A percentile compares a stretch with the other conserved stretches of the same genome.
Evolutionary conservation across 768 basidiomycete genomes (phyloP).

Genomic region (Phanerodontia chrysosporium): DNA sequence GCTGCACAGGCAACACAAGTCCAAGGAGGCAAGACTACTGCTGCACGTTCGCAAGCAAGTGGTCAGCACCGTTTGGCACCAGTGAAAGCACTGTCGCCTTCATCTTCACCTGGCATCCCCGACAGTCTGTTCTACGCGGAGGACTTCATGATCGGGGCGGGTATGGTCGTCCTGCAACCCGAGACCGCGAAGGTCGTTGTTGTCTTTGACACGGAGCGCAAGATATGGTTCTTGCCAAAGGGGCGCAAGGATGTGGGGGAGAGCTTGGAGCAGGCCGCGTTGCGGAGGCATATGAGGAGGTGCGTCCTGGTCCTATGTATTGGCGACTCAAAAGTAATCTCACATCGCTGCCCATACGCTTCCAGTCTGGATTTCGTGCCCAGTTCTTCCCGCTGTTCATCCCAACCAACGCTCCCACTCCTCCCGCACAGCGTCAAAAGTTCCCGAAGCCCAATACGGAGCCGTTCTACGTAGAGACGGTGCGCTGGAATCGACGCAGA

Average conservation of each 20-base stretch:
- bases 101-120: slow-evolving; percentile 40
- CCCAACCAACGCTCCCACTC: slow-evolving; percentile 37
- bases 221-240: slow-evolving; percentile 53
- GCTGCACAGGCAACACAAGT: too few species aligned
- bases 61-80: too few species aligned
- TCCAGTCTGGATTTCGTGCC: slow-evolving; percentile 47
- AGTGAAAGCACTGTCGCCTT: slow-evolving; percentile 1
- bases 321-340: too few species aligned
- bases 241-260: slow-evolving; percentile 68
- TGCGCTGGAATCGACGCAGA: slow-evolving; percentile 19
- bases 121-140: slow-evolving; percentile 42
- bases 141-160: slow-evolving; percentile 57
- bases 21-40: too few species aligned
- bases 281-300: slow-evolving; percentile 72
- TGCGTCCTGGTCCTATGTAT: slow-evolving; percentile 20
- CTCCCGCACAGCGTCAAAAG: slow-evolving; percentile 23
- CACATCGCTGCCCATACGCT: too few species aligned
- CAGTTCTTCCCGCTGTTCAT: slow-evolving; percentile 43
- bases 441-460: slow-evolving; percentile 30
- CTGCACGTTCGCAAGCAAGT: too few species aligned
- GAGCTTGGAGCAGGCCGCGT: slow-evolving; percentile 51
- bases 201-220: slow-evolving; percentile 35
- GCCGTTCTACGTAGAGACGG: slow-evolving; percentile 39
- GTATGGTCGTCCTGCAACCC: slow-evolving; percentile 63
- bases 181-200: slow-evolving; percentile 50